Percentiles rank a stretch among this genome's conserved stretches.
phyloP scores from a whole-genome alignment of 352 stramenopile genomes.

The Globisporangium carolinianum region DNA sequence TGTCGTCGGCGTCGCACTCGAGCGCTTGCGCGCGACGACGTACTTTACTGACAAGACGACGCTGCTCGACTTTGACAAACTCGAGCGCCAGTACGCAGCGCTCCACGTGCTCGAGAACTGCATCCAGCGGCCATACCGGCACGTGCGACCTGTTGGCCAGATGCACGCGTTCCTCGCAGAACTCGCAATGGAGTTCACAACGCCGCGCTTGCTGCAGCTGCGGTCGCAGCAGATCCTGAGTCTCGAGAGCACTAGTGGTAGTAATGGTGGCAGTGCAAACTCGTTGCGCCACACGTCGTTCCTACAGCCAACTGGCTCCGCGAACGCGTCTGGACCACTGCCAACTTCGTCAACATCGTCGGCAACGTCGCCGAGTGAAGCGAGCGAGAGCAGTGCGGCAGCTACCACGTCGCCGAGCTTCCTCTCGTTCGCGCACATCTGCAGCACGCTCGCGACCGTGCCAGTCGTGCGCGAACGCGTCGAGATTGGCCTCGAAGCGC shows the following conservation, averaged over 20 bases:
- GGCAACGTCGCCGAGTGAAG: slow-evolving; percentile 14
- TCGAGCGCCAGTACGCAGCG: slow-evolving; percentile 49
- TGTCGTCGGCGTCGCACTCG: slow-evolving; percentile 60
- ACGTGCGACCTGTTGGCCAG: background rate
- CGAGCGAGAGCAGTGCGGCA: slow-evolving; percentile 12
- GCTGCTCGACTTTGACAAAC: slow-evolving; percentile 44
- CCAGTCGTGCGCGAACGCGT: slow-evolving; percentile 21
- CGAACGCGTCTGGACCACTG: no score
- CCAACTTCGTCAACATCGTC: slow-evolving; percentile 4
- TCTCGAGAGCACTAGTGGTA: slow-evolving; percentile 14
- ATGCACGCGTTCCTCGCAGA: slow-evolving; percentile 31
- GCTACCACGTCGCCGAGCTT: slow-evolving; percentile 17
- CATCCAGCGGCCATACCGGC: slow-evolving; percentile 14
- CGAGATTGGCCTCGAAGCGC: slow-evolving; percentile 34
- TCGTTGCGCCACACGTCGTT: slow-evolving; percentile 8
- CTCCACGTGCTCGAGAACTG: slow-evolving; percentile 44
- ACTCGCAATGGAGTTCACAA: slow-evolving; percentile 36
- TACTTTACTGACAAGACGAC: slow-evolving; percentile 34
- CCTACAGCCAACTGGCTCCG: background rate
- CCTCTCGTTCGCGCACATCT: slow-evolving; percentile 47
- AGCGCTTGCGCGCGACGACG: slow-evolving; percentile 39
- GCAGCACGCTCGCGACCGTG: slow-evolving; percentile 27
- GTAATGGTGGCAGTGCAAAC: background rate
- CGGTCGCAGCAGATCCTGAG: slow-evolving; percentile 49
- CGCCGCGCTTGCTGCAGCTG: slow-evolving; percentile 31